phyloP scores from a whole-genome alignment of 495 filamentous ascomycete species.

The Xylaria flabelliformis region DNA sequence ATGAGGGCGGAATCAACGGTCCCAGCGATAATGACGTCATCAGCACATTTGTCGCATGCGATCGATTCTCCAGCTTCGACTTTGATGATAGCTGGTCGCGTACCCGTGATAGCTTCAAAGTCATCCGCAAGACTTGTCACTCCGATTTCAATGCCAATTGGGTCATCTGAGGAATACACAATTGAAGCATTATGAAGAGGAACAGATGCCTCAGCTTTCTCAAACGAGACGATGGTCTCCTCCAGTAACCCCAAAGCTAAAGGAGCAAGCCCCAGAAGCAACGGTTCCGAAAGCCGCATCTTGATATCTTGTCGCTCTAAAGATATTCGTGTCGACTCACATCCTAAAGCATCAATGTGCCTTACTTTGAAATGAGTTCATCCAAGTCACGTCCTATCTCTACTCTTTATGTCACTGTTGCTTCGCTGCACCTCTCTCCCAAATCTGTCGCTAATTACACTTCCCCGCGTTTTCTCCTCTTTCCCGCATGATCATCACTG shows the following conservation, averaged over 20 bases:
- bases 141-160: constrained; percentile 63
- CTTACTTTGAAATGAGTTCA: neutral
- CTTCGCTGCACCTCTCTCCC: neutral
- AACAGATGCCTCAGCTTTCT: constrained; percentile 24
- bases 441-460: neutral
- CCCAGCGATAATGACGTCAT: constrained; percentile 12
- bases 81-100: constrained; percentile 9
- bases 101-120: constrained; percentile 62
- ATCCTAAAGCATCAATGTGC: neutral
- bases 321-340: neutral
- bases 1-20: constrained; percentile 10
- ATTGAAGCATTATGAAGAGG: constrained; percentile 45
- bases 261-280: neutral
- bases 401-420: neutral
- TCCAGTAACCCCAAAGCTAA: constrained; percentile 29
- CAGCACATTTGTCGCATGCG: constrained; percentile 2
- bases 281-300: neutral
- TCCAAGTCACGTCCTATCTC: neutral
- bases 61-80: neutral
- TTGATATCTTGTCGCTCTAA: neutral
- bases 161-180: constrained; percentile 54
- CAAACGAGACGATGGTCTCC: constrained; percentile 39
- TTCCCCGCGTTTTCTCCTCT: constrained; percentile 26
- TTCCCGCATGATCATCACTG: constrained; percentile 9
- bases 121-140: constrained; percentile 62